phyloP scores from a whole-genome alignment of 257 asterid genomes.

The Solanum pennellii region DNA sequence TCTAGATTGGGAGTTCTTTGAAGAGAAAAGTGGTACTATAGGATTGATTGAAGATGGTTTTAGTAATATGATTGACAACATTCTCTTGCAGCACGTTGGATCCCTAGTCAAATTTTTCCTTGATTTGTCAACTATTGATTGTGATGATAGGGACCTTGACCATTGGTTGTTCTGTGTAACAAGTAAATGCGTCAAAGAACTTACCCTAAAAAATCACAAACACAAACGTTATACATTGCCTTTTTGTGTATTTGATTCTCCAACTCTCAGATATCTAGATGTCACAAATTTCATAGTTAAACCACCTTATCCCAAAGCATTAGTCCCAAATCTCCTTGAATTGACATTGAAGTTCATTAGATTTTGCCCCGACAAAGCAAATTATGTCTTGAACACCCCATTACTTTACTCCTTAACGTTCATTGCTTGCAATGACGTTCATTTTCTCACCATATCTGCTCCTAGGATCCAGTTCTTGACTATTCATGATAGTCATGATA shows the following conservation, averaged over 20 bases:
- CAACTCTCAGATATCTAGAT: neutral
- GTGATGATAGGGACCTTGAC: neutral
- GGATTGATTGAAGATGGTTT: neutral
- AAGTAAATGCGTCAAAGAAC: neutral
- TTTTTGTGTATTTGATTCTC: neutral
- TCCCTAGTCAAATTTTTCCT: neutral
- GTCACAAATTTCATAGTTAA: neutral
- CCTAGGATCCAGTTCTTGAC: neutral
- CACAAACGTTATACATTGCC: neutral
- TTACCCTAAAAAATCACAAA: neutral
- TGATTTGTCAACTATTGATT: neutral
- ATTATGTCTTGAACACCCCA: neutral
- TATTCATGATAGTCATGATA: neutral
- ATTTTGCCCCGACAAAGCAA: neutral
- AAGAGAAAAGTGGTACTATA: neutral
- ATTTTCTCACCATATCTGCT: neutral
- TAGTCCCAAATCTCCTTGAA: neutral
- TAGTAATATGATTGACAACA: neutral
- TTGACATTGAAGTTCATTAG: neutral
- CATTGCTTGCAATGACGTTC: neutral
- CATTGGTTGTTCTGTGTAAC: neutral
- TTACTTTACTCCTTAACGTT: neutral
- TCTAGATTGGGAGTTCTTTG: neutral
- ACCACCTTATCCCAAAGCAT: neutral
- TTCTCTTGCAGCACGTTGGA: neutral